Percentiles rank a stretch among this genome's conserved stretches.
Conservation (phyloP, 768 basidiomycete species). For the Hemileccinum rubropunctum region DNA sequence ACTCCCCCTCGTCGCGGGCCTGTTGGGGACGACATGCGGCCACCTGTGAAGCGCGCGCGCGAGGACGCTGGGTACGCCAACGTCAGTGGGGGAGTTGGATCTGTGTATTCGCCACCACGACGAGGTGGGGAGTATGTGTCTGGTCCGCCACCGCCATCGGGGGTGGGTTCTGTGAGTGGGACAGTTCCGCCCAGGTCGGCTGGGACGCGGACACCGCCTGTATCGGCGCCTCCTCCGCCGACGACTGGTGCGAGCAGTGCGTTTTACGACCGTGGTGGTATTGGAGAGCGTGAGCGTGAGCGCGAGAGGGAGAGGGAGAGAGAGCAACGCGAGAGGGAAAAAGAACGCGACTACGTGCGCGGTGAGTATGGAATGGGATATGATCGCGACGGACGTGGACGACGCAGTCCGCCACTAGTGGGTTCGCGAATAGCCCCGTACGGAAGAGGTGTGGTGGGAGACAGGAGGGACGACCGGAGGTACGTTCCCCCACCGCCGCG, state of each 20-base stretch:
- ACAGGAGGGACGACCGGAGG: slow-evolving; percentile 36
- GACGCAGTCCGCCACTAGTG: slow-evolving; percentile 28
- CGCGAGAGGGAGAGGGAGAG: slow-evolving; percentile 8
- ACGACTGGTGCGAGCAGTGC: slow-evolving; percentile 19
- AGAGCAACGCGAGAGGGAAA: slow-evolving; percentile 14
- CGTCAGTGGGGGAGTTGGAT: neutral
- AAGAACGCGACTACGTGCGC: slow-evolving; percentile 38
- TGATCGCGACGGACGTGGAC: slow-evolving; percentile 31
- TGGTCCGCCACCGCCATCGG: slow-evolving; percentile 21
- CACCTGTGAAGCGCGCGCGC: slow-evolving; percentile 44
- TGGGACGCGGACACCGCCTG: slow-evolving; percentile 21
- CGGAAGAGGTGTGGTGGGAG: slow-evolving; percentile 15
- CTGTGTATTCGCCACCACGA: slow-evolving; percentile 21
- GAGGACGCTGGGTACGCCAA: slow-evolving; percentile 33
- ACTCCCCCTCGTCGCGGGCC: slow-evolving; percentile 36
- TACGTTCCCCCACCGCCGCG: slow-evolving; percentile 32
- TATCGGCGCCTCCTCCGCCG: slow-evolving; percentile 22
- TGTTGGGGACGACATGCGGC: slow-evolving; percentile 38
- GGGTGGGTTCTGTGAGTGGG: neutral
- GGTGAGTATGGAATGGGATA: slow-evolving; percentile 33
- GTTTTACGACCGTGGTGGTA: slow-evolving; percentile 33
- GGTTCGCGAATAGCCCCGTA: slow-evolving; percentile 18
- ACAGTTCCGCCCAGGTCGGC: slow-evolving; percentile 4
- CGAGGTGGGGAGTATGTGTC: slow-evolving; percentile 25
- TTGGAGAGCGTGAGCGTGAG: neutral